A percentile compares a stretch with the other conserved stretches of the same genome.
Evolutionary conservation across 2,329 filamentous ascomycete species (phyloP).

Genomic region (Xylaria sp.): DNA sequence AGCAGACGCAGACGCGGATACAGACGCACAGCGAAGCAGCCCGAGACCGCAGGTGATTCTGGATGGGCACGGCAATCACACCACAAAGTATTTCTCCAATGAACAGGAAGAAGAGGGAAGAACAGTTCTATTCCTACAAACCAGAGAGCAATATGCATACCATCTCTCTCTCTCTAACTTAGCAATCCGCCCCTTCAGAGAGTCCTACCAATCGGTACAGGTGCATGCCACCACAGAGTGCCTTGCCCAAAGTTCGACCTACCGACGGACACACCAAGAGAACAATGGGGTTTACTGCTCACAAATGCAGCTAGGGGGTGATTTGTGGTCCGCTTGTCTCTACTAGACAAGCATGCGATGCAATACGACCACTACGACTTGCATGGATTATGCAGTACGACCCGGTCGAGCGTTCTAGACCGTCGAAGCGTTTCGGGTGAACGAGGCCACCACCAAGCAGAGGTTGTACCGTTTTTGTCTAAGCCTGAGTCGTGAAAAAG

Average conservation of each 20-base stretch:
- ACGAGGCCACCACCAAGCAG: conserved; percentile 26
- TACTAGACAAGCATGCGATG: conserved; percentile 30
- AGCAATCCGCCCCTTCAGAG: conserved; percentile 14
- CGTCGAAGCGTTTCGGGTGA: conserved; percentile 24
- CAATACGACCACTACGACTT: conserved; percentile 24
- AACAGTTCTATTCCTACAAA: conserved; percentile 26
- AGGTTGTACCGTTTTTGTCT: conserved; percentile 9
- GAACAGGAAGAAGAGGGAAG: conserved; percentile 17
- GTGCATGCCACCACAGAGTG: conserved; percentile 28
- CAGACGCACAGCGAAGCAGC: too few relatives aligned
- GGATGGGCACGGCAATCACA: conserved; percentile 25
- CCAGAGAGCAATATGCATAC: conserved; percentile 23
- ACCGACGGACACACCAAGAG: conserved; percentile 19
- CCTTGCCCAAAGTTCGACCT: conserved; percentile 25
- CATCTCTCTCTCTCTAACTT: conserved; percentile 20
- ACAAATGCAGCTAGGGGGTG: conserved; percentile 21
- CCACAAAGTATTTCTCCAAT: conserved; percentile 28
- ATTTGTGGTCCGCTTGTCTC: conserved; percentile 27
- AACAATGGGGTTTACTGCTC: conserved; percentile 21
- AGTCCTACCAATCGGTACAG: conserved; percentile 24
- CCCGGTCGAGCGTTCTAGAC: conserved; percentile 32
- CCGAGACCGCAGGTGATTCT: conserved; percentile 23
- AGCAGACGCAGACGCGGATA: not conserved
- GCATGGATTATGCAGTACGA: conserved; percentile 27
- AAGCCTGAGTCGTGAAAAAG: not conserved